These are phyloP conservation scores for Thozetella sp. DNA, from an alignment of 495 filamentous ascomycete species.

Conservation along the genomic window DNA sequence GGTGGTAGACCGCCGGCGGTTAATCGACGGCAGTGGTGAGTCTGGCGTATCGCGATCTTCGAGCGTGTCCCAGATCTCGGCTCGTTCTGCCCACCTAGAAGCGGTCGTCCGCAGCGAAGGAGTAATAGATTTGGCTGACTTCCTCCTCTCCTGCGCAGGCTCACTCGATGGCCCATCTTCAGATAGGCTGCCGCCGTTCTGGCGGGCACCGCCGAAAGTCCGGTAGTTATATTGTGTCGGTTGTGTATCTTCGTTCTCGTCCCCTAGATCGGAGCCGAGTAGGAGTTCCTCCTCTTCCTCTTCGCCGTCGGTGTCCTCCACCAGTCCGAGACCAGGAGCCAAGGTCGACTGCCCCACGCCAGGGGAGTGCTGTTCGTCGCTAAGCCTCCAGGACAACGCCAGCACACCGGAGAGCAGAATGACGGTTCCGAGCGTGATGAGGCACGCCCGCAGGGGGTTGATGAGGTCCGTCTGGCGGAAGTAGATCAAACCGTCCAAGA, in stretches of 20 bases:
- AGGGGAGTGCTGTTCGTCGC: constrained; percentile 66
- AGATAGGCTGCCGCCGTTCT: constrained; percentile 27
- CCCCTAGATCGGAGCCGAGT: constrained; percentile 38
- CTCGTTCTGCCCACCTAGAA: constrained; percentile 52
- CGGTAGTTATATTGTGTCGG: constrained; percentile 38
- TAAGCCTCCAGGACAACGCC: constrained; percentile 90
- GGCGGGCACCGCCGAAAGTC: constrained; percentile 37
- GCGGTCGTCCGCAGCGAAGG: constrained; percentile 33
- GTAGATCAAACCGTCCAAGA: constrained; percentile 95
- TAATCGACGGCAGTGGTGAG: constrained; percentile 25
- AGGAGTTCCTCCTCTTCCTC: constrained; percentile 44
- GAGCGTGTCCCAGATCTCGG: constrained; percentile 70
- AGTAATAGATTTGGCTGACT: constrained; percentile 18
- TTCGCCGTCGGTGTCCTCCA: constrained; percentile 65
- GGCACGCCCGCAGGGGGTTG: constrained; percentile 69
- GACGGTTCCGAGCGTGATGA: constrained; percentile 85
- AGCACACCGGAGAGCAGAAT: constrained; percentile 88
- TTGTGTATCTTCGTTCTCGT: constrained; percentile 28
- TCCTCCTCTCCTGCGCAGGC: constrained; percentile 3
- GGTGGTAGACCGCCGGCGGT: constrained; percentile 35
- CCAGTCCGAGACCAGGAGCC: constrained; percentile 69
- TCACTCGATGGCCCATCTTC: constrained; percentile 8
- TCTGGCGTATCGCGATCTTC: constrained; percentile 53
- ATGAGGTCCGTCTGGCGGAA: constrained; percentile 87
- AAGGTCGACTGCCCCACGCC: constrained; percentile 62